Conservation (phyloP, 192 early-diverging fungal genomes). For the Podila horticola region DNA sequence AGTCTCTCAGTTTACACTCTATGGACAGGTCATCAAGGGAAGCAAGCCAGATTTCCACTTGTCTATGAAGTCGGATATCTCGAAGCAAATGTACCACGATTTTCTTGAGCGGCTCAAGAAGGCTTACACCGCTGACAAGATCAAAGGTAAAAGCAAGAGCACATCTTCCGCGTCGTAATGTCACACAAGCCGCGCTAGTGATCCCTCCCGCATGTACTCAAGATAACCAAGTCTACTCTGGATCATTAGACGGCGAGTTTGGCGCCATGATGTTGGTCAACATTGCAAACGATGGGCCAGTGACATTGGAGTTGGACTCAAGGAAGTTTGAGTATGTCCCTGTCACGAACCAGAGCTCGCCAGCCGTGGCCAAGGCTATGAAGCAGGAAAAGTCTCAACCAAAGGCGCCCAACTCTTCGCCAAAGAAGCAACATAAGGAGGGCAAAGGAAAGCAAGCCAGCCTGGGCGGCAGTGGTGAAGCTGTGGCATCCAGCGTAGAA, state of each 20-base stretch:
- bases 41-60: conserved; percentile 94
- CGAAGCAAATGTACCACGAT: conserved; percentile 76
- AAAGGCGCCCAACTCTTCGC: neutral
- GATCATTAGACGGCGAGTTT: conserved; percentile 82
- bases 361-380: conserved; percentile 11
- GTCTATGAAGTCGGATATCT: conserved; percentile 79
- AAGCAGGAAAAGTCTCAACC: conserved; percentile 1
- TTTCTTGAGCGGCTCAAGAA: conserved; percentile 77
- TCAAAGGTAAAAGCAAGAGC: conserved; percentile 69
- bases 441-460: too few relatives aligned
- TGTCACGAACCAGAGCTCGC: conserved; percentile 8
- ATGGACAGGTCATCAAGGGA: conserved; percentile 82
- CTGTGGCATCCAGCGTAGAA: too few relatives aligned
- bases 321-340: conserved; percentile 61
- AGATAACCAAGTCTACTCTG: neutral
- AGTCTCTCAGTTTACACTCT: conserved; percentile 96
- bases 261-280: conserved; percentile 97
- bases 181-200: too few relatives aligned
- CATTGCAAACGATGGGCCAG: conserved; percentile 83
- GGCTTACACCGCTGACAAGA: conserved; percentile 69
- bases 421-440: too few relatives aligned
- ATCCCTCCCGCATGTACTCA: neutral
- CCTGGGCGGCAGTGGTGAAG: too few relatives aligned
- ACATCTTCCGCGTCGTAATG: neutral
- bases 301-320: conserved; percentile 67